Base-by-base conservation (phyloP, 768 basidiomycete genomes). In the Hydnum rufescens region DNA sequence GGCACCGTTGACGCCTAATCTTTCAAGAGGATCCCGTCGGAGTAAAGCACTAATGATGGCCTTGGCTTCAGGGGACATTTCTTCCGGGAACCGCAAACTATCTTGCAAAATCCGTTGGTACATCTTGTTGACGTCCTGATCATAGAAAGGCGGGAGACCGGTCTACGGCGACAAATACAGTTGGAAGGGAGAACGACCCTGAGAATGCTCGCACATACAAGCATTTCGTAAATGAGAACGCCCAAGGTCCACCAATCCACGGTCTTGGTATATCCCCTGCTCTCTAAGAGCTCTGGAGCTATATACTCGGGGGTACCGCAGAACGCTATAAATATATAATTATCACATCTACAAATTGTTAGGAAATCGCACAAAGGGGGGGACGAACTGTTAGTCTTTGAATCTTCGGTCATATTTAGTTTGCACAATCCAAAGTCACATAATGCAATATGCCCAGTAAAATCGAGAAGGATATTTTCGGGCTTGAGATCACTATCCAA, bases 211-310 rank as follows among this genome's bases (percentile, higher is more conserved):
- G 47, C 16, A 62, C 65, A 57, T 49, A 66, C 66, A 30, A 67
- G 65, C 66, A 95, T 95, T 70, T 99, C 95, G 70, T 90, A 95
- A 61, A 97, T 87, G 61, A 99, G 76, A 61, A 97, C 96, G 34
- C 95, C 95, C 49, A 96, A 71, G 30, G 95, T 97, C 95, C 88
- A 92, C 93, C 93, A 99, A 68, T 99, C 95, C 50, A 99, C 95
- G 13, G 93, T 92, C 56, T 89, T 89, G 32, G 92, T 95, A 66
- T 99, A 95, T 18, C 95, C 93, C 64, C 84, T 77, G 46, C 87
- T 88, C 60, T 85, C 84, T 63, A 99, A 95, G 54, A 99, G 95
- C 70, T 99, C 95, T 57, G 93, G 93, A 39, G 93, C 90, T 64
- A 99, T 97, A 72, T 99, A 99, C 64, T 99, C 93, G 1, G 93